Evolutionary conservation across 176 grass and related monocot species (phyloP), one percentile per base, ranked within the genome.

Genomic region (Saccharum spontaneum): DNA sequence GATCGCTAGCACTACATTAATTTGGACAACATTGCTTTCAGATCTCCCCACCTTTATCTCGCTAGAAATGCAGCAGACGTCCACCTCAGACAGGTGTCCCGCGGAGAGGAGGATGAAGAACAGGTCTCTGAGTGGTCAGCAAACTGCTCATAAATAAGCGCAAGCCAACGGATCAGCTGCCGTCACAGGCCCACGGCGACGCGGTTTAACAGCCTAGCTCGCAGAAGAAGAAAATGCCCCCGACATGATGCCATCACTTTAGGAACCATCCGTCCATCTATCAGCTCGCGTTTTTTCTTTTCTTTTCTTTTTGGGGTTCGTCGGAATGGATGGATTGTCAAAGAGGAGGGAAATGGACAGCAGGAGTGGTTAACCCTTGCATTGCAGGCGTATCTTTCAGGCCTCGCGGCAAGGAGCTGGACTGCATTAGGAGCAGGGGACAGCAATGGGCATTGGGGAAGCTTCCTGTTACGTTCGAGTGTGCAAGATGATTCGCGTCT

Each of bases 201-300:
- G 89, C 89, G 89, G 69, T 91, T 87, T 91, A 6, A 77, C 89
- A 85, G 85, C 89, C 89, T 85, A 87, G 85, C 76, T 71, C 81
- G 81, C 89, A 80, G 61, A 75, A 84, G 16, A 54, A 17, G 17
- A 54, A 46, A 50, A 74, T 31, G 54, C 50, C 46, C 30, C 45
- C 15, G 74, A 69, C 17, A 46, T 28, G 84, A 77, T 78, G 61
- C 76, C 7, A 30, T 79, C 70, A 81, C 81, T 76, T 80, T 84
- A 43, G 14, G 18, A 26, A n/a, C 67, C 28, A 66, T 66, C 63
- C 67, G 18, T 69, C 54, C 54, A 59, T 59, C 20, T 63, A 83
- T 82, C 78, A 10, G 28, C 10, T 69, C 17, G 59, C 33, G 30
- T 54, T 14, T 76, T 75, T 65, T 5, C 31, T 30, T 67, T 65